Conservation (phyloP, 2,329 filamentous ascomycete genomes). For the Tolypocladium tundrense region DNA sequence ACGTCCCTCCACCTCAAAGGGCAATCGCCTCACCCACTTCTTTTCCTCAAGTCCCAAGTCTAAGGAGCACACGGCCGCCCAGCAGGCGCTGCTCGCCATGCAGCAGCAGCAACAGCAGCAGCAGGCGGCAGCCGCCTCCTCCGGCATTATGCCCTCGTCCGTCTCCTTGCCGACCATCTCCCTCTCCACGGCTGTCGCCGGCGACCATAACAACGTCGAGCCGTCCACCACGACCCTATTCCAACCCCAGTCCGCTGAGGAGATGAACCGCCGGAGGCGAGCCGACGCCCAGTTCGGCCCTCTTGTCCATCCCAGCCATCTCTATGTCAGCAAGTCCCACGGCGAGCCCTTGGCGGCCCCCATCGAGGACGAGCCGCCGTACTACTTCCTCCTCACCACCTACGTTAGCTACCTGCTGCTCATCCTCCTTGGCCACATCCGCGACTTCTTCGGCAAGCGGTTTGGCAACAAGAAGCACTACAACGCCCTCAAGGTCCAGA, state of each 20-base stretch:
- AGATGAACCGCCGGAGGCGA: conserved; percentile 63
- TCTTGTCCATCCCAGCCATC: conserved; percentile 66
- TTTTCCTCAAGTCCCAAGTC: conserved; percentile 73
- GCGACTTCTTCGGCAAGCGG: conserved; percentile 95
- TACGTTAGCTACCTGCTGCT: conserved; percentile 97
- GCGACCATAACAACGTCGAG: conserved; percentile 62
- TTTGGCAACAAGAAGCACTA: conserved; percentile 79
- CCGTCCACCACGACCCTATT: conserved; percentile 70
- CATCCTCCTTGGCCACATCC: conserved; percentile 88
- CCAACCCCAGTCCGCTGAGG: conserved; percentile 75
- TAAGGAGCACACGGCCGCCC: conserved; percentile 54
- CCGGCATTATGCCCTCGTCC: conserved; percentile 59
- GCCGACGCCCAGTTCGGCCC: conserved; percentile 89
- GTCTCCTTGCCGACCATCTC: conserved; percentile 83
- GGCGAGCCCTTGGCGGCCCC: conserved; percentile 73
- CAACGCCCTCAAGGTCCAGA: conserved; percentile 66
- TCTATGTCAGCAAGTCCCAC: conserved; percentile 81
- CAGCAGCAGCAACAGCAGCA: conserved; percentile 39
- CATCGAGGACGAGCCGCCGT: conserved; percentile 88
- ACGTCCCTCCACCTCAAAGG: conserved; percentile 54
- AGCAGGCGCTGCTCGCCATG: conserved; percentile 58
- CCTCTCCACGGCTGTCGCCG: conserved; percentile 73
- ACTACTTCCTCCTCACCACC: conserved; percentile 93
- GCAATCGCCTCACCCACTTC: conserved; percentile 70
- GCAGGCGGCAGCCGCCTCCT: conserved; percentile 34